Evolutionary conservation across 305 asterid species (phyloP), one percentile per base, ranked within the genome.

Genomic region (Fraxinus floribunda): DNA sequence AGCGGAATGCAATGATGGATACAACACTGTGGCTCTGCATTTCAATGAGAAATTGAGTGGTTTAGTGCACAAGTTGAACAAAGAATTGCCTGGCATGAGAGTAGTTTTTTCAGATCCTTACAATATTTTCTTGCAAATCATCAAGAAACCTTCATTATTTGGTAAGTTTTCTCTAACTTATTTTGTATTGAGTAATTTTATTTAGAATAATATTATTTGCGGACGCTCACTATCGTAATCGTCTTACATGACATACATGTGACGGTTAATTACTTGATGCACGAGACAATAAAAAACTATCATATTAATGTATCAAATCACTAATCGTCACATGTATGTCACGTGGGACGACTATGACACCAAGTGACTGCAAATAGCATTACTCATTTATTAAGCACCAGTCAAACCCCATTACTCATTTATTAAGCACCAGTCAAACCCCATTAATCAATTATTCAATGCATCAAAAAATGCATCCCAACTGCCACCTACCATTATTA

Each of bases 51-150:
- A 87, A 83, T 79, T 95, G 89, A 38, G n/a, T 35, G 90, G 73
- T 6, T 79, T 89, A 89, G 90, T 86, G 22, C 38, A 79, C 39
- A 94, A 80, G 89, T 38, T 91, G 78, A 94, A 94, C 71, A 80
- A 29, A 1, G 91, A 93, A 83, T 83, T 93, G 89, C 78, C 46
- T 10, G 97, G 97, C 20, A 73, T 86, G 66, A 84, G 79, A 68
- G 81, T 92, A 60, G 97, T 90, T 24, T 86, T 91, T 68, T 90
- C 98, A 2, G 81, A 92, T 87, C 93, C 97, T 66, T 95, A 94
- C 79, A 35, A 24, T 26, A 52, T 88, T 24, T 80, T 95, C 75
- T 72, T 87, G 77, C 89, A 88, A 30, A 87, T 95, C 80, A 80
- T 93, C 15, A 80, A 38, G 80, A 89, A 78, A 46, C 98, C 98